A percentile compares a stretch with the other conserved stretches of the same genome.
phyloP scores from a whole-genome alignment of 2,329 filamentous ascomycete species.

The Talaromyces verruculosus region DNA sequence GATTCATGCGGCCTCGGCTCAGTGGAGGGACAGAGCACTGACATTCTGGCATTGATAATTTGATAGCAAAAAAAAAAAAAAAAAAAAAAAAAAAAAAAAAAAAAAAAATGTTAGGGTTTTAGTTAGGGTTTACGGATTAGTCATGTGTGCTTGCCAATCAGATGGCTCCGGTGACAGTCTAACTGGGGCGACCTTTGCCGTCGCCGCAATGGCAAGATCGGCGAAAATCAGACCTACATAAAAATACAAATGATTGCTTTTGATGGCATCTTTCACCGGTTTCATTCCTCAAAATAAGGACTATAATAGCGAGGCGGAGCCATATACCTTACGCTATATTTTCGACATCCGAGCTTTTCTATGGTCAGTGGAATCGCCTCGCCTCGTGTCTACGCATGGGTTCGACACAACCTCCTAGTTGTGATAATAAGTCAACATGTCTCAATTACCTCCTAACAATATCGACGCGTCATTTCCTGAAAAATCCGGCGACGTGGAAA shows the following conservation, averaged over 20 bases:
- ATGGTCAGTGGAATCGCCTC: not conserved
- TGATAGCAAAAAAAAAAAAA: too few relatives aligned
- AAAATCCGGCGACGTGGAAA: not conserved
- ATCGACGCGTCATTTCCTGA: not conserved
- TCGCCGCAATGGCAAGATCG: not conserved
- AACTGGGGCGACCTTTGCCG: not conserved
- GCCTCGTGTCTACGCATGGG: not conserved
- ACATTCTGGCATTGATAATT: not conserved
- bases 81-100: too few relatives aligned
- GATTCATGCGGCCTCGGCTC: not conserved
- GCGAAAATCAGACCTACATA: not conserved
- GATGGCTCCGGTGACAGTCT: not conserved
- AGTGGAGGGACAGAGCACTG: not conserved
- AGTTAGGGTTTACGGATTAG: not conserved
- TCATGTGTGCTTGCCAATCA: not conserved
- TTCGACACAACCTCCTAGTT: not conserved
- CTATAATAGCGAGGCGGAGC: not conserved
- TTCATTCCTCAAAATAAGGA: not conserved
- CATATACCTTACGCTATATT: too few relatives aligned
- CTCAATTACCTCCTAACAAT: not conserved
- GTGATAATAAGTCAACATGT: not conserved
- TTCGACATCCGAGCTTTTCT: not conserved
- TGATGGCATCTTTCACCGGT: not conserved
- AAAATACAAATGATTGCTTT: not conserved
- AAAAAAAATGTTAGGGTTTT: not conserved